phyloP scores from a whole-genome alignment of 441 rosid species.

The Populus hybrid region DNA sequence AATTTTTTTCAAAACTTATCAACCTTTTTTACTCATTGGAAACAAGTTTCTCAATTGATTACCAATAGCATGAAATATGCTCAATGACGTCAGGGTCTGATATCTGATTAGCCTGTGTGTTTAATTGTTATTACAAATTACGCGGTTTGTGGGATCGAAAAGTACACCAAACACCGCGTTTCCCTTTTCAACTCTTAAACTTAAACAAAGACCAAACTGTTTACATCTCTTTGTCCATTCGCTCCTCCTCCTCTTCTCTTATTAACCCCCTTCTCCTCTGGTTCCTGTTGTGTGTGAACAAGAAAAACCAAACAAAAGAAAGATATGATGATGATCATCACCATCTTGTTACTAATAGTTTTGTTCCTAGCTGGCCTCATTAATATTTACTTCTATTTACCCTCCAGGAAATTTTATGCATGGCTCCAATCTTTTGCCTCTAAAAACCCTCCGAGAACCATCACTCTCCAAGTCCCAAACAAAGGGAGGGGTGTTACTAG shows the following conservation, averaged over 20 bases:
- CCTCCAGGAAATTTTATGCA: conserved; percentile 26
- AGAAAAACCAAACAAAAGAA: not conserved
- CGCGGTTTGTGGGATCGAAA: not conserved
- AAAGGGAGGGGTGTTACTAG: no score
- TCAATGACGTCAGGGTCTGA: not conserved
- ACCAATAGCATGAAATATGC: not conserved
- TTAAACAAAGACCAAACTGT: not conserved
- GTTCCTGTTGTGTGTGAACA: not conserved
- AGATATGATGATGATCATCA: conserved; percentile 11
- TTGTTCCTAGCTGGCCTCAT: conserved; percentile 32
- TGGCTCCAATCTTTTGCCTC: conserved; percentile 30
- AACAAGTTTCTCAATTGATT: not conserved
- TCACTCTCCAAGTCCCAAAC: not conserved
- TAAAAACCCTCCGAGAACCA: not conserved
- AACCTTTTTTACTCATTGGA: not conserved
- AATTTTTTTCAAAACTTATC: no score
- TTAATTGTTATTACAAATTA: not conserved
- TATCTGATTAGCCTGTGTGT: not conserved
- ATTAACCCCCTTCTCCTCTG: not conserved
- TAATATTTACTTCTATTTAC: conserved; percentile 25
- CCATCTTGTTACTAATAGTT: conserved; percentile 21
- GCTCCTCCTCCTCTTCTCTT: conserved; percentile 1
- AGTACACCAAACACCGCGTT: conserved; percentile 22
- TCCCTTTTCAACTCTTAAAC: not conserved
- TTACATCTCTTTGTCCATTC: not conserved